Base-by-base conservation (phyloP, 306 rosid species). In the Purshia tridentata region DNA sequence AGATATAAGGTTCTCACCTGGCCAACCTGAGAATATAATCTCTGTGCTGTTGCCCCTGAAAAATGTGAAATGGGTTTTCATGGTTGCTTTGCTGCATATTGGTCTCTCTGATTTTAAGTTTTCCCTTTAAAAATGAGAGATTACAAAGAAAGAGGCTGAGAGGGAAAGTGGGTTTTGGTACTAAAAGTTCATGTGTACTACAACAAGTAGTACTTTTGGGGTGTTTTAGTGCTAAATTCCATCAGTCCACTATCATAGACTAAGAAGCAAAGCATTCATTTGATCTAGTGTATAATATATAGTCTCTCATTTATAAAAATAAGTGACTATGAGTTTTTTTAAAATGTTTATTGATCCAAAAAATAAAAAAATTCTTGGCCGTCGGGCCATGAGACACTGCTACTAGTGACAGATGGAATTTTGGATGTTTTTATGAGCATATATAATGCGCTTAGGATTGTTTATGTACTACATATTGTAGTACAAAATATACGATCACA, bases 1-100 rank as follows among this genome's bases (percentile, higher is more conserved):
- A 3, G 72, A 71, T 23, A 8, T 42, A 50, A 42, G 54, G 66
- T 58, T 35, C 40, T 70, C 41, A 1, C 71, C 78, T 14, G 70
- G 77, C 71, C 77, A 73, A 19, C 70, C 64, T 9, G 71, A 14
- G 64, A 74, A 40, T 14, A 74, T 6, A 42, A 54, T 46, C 55
- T 71, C 72, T 40, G 53, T 74, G 12, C 37, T 51, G 15, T 48
- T 59, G 5, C 69, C 72, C 71, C 64, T n/a, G 67, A 48, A 70
- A 46, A 70, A 70, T 70, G 70, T 61, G 46, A 63, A 20, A 6
- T 70, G 65, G 18, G 52, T 44, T 19, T 70, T 63, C 76, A 77
- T 70, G 54, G 65, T 77, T 70, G 48, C 47, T 37, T 39, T 15
- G 19, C 35, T 29, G 23, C 45, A 13, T 29, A 10, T 29, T 58